Percentiles rank a stretch among this genome's conserved stretches.
Evolutionary conservation across 2,329 filamentous ascomycete genomes (phyloP).

Genomic region (Ciborinia camelliae): DNA sequence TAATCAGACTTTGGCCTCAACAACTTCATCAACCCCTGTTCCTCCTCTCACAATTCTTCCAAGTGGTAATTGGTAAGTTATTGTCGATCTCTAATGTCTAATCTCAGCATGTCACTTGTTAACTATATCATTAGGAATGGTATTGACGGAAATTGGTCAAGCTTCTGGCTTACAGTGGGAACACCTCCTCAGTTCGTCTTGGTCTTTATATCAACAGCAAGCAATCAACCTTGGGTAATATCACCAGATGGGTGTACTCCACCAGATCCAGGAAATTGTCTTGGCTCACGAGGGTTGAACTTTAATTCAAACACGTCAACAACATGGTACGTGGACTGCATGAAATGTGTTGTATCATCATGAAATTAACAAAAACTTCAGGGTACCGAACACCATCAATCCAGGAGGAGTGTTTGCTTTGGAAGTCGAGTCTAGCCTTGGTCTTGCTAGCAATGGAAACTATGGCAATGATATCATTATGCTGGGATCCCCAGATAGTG

Average conservation of each 20-base stretch:
- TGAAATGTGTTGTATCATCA: neutral
- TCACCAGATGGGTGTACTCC: conserved; percentile 26
- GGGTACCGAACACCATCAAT: conserved; percentile 25
- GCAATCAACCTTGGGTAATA: conserved; percentile 31
- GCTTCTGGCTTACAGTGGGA: conserved; percentile 52
- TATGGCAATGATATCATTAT: conserved; percentile 32
- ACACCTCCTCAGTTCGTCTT: conserved; percentile 6
- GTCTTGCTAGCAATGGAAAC: conserved; percentile 21
- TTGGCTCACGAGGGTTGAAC: conserved; percentile 38
- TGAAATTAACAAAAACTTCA: conserved; percentile 13
- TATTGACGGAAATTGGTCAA: conserved; percentile 65
- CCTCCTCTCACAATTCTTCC: conserved; percentile 16
- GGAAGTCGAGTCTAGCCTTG: conserved; percentile 24
- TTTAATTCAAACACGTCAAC: conserved; percentile 40
- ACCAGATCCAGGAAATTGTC: conserved; percentile 35
- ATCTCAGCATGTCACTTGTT: neutral
- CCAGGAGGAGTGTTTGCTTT: conserved; percentile 25
- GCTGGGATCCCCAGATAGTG: conserved; percentile 21
- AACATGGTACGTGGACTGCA: conserved; percentile 36
- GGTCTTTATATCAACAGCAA: conserved; percentile 42
- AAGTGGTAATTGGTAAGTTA: conserved; percentile 19
- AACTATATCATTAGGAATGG: conserved; percentile 17
- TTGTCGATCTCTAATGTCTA: neutral
- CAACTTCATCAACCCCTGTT: conserved; percentile 9
- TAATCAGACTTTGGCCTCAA: conserved; percentile 14